Base-by-base conservation (phyloP, 2,329 filamentous ascomycete species). In the Chaetoscypha palmicola region DNA sequence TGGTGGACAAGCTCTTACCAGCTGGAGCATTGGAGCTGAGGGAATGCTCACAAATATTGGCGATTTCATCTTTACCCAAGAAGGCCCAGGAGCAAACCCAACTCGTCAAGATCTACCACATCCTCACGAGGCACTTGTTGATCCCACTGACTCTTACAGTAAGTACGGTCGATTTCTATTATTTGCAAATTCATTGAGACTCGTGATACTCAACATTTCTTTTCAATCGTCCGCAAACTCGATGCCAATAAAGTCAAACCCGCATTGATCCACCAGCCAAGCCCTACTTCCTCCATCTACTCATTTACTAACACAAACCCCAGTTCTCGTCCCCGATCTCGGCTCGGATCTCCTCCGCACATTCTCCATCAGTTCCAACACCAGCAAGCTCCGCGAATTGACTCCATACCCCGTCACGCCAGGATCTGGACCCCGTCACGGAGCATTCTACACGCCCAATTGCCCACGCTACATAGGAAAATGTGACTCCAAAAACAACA, bases 351-450 rank as follows among this genome's bases (percentile, higher is more conserved):
- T 68, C 2, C 55, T 76, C 19, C 68, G 68, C 36, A 61, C 77
- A 10, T 76, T 68, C 55, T 52, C 56, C 32, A 68, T 74, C 48
- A 61, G 72, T 49, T 21, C 33, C 4, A 54, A 56, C 1, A 50
- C 56, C 49, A 5, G 49, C 56, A 2, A 65, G n/a, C 62, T 76
- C 21, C 63, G 66, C 0, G 60, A 62, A 22, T 50, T 58, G 22
- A 63, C 64, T 3, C 61, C 67, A 2, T 55, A 68, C 21, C 43
- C 59, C 16, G 45, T 64, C 28, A 32, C 59, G 22, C 22, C 62
- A 0, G 73, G 71, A 10, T 67, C 63, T 4, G 75, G 75, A 0
- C 75, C 74, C 0, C 66, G 75, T n/a, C 74, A 79, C 47, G 74
- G 67, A 14, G 61, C 64, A 2, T 79, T 77, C 62, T 66, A 45